A percentile compares a stretch with the other conserved stretches of the same genome.
These are phyloP conservation scores for Fusarium coicis DNA, from an alignment of 2,329 filamentous ascomycete species.

Conservation along the genomic window DNA sequence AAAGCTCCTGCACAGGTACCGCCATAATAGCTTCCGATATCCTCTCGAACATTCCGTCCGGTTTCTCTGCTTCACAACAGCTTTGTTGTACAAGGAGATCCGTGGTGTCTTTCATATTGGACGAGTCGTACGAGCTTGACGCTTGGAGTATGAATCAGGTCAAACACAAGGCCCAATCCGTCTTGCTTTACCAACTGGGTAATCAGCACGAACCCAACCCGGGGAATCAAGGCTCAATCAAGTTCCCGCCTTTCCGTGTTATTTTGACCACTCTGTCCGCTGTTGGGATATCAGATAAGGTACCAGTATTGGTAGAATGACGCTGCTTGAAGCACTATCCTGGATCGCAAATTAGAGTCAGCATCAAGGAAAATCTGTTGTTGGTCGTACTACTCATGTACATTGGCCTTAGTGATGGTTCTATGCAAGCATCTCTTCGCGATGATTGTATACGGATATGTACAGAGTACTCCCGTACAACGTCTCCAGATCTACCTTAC, in stretches of 20 bases:
- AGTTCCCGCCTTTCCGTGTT: neutral
- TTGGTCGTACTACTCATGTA: neutral
- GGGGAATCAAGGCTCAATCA: neutral
- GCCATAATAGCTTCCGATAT: neutral
- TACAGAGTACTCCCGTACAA: neutral
- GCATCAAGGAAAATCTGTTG: neutral
- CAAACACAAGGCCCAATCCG: slow-evolving; percentile 5
- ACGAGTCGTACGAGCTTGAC: neutral
- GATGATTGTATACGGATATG: neutral
- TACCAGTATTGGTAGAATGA: neutral
- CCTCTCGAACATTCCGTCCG: neutral
- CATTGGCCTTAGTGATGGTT: neutral
- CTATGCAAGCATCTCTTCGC: neutral
- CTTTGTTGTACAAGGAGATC: slow-evolving; percentile 17
- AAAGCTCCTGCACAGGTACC: neutral
- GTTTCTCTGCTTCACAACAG: neutral
- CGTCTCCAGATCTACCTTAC: slow-evolving; percentile 1
- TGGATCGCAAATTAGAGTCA: neutral
- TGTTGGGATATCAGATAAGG: neutral
- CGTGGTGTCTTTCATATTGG: neutral
- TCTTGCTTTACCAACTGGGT: slow-evolving; percentile 25
- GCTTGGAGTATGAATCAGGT: slow-evolving; percentile 3
- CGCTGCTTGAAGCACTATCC: neutral
- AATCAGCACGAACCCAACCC: slow-evolving; percentile 24
- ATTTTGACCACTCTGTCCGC: neutral